Evolutionary conservation across 768 basidiomycete genomes (phyloP).

Genomic region (Ramaria sp.): DNA sequence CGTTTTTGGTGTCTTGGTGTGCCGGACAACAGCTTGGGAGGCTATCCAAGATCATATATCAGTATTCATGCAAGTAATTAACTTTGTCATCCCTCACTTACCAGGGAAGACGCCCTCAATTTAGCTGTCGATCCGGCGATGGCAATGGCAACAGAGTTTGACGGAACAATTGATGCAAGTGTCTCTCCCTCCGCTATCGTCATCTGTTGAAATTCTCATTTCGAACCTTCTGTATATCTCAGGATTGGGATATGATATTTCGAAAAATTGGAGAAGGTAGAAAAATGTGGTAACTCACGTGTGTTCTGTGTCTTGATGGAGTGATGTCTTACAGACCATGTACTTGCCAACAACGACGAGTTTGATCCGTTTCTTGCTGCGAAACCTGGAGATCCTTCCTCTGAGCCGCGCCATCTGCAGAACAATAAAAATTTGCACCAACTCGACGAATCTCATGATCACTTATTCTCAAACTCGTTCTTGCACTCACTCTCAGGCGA

Average conservation of each 20-base stretch:
- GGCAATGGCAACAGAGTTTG: conserved; percentile 1
- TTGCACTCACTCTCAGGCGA: conserved; percentile 24
- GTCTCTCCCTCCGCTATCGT: not conserved
- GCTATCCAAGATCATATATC: not conserved
- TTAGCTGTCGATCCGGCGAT: conserved; percentile 17
- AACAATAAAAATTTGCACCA: conserved; percentile 34
- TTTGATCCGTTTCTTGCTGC: not conserved
- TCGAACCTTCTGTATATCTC: not conserved
- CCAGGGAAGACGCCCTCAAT: conserved; percentile 25
- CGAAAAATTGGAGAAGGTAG: conserved; percentile 1
- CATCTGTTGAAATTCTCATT: not conserved
- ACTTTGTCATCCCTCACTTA: not conserved
- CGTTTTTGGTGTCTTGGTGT: not conserved
- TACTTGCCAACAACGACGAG: not conserved
- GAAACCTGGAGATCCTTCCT: not conserved
- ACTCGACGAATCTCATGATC: conserved; percentile 61
- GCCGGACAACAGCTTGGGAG: not conserved
- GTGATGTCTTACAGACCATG: no score
- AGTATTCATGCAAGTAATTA: not conserved
- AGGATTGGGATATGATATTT: conserved; percentile 9
- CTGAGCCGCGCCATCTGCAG: not conserved
- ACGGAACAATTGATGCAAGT: conserved; percentile 4
- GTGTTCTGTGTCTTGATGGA: no score
- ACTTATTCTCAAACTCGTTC: conserved; percentile 55
- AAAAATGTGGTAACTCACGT: not conserved